phyloP scores from a whole-genome alignment of 176 grass and related monocot genomes.

The Chloris gayana region DNA sequence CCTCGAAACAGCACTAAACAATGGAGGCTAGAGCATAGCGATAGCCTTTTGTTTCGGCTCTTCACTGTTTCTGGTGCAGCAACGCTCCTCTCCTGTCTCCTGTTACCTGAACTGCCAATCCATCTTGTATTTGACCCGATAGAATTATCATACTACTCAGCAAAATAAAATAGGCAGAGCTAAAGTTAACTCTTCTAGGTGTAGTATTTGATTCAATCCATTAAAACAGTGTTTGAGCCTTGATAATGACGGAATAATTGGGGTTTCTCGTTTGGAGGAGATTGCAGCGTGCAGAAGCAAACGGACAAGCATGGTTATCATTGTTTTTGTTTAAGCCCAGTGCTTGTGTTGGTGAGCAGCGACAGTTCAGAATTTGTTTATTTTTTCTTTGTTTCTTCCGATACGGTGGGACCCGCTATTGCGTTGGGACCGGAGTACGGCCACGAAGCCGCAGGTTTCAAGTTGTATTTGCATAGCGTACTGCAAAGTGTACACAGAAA shows the following conservation, averaged over 20 bases:
- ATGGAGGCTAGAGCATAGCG: not conserved
- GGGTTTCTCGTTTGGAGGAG: not conserved
- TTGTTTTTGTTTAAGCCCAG: not conserved
- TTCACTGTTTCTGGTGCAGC: not conserved
- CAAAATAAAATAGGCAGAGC: not conserved
- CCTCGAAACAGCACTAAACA: slow-evolving; percentile 13
- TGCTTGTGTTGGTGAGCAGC: not conserved
- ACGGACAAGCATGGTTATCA: not conserved
- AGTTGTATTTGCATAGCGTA: not conserved
- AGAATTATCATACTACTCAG: not conserved
- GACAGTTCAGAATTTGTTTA: not conserved
- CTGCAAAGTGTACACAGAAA: no score
- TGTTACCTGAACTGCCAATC: not conserved
- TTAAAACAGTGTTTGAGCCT: not conserved
- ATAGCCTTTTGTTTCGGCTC: no score
- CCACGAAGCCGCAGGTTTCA: not conserved
- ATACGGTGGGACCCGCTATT: not conserved
- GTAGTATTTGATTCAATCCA: not conserved
- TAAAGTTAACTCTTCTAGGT: no score
- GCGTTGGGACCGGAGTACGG: not conserved
- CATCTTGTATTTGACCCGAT: not conserved
- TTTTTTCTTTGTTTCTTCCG: slow-evolving; percentile 22
- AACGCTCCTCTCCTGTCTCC: not conserved
- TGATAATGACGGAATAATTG: not conserved
- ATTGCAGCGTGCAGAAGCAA: not conserved